Conservation (phyloP, 2,329 filamentous ascomycete species). For the Fusarium bactridioides region DNA sequence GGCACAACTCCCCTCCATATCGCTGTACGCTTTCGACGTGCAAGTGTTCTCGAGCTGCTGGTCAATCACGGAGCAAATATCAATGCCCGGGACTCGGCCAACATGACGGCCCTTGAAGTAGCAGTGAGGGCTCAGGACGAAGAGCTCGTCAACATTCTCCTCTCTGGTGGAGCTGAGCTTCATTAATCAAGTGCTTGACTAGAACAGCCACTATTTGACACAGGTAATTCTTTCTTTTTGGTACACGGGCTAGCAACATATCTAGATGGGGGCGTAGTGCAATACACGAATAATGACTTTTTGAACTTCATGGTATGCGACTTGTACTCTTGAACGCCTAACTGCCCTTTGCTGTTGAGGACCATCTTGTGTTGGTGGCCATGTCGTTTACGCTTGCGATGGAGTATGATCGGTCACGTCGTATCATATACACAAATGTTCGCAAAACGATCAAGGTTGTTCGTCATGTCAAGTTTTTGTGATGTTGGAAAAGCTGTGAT, state of each 20-base stretch:
- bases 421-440: background rate
- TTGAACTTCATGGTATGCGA: background rate
- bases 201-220: background rate
- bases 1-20: background rate
- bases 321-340: background rate
- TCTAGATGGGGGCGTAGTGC: background rate
- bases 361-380: background rate
- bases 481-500: background rate
- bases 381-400: background rate
- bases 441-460: background rate
- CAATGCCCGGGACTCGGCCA: background rate
- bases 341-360: background rate
- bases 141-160: background rate
- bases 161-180: conserved; percentile 1
- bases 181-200: background rate
- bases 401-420: background rate
- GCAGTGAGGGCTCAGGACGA: background rate
- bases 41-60: background rate
- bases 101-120: background rate
- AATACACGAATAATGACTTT: background rate
- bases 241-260: background rate
- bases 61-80: background rate
- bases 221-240: background rate
- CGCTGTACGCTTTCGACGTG: background rate
- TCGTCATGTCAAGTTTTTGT: too few relatives aligned